Conservation (phyloP, 2,329 filamentous ascomycete genomes). For the Camillea tinctor region DNA sequence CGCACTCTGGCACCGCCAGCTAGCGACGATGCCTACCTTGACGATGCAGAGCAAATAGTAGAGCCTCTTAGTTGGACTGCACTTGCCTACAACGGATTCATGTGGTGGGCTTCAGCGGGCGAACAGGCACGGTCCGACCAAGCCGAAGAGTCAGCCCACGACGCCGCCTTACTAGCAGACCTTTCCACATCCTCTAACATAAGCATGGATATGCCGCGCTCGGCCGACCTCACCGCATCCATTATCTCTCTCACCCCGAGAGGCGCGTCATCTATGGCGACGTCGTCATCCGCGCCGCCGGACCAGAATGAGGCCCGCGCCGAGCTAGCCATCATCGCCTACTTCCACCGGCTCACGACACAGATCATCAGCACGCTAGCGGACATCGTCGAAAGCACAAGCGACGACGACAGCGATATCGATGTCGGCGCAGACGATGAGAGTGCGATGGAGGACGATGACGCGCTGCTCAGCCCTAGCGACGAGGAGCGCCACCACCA, state of each 20-base stretch:
- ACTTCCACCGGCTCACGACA: constrained; percentile 75
- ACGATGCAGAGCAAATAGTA: constrained; percentile 43
- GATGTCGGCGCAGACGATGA: constrained; percentile 39
- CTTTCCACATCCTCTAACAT: constrained; percentile 35
- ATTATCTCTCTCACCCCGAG: constrained; percentile 43
- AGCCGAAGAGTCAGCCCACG: constrained; percentile 55
- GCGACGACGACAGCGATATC: constrained; percentile 34
- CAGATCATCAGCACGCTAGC: constrained; percentile 62
- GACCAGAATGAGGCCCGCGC: constrained; percentile 46
- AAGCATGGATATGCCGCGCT: constrained; percentile 31
- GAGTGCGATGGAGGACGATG: constrained; percentile 39
- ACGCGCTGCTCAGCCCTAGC: constrained; percentile 22
- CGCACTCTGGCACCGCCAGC: constrained; percentile 14
- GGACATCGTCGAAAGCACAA: constrained; percentile 53
- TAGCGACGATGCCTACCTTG: constrained; percentile 19
- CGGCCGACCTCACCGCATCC: constrained; percentile 41
- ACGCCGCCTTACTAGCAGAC: constrained; percentile 56
- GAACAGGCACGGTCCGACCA: constrained; percentile 65
- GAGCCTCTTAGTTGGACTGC: constrained; percentile 69
- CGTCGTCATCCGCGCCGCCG: constrained; percentile 17
- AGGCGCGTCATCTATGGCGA: constrained; percentile 24
- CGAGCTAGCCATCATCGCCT: constrained; percentile 74
- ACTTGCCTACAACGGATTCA: constrained; percentile 77
- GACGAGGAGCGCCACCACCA: constrained; percentile 34
- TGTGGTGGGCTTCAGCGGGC: constrained; percentile 87